Conservation (phyloP, 2,329 filamentous ascomycete species). For the Gyromitra esculenta region DNA sequence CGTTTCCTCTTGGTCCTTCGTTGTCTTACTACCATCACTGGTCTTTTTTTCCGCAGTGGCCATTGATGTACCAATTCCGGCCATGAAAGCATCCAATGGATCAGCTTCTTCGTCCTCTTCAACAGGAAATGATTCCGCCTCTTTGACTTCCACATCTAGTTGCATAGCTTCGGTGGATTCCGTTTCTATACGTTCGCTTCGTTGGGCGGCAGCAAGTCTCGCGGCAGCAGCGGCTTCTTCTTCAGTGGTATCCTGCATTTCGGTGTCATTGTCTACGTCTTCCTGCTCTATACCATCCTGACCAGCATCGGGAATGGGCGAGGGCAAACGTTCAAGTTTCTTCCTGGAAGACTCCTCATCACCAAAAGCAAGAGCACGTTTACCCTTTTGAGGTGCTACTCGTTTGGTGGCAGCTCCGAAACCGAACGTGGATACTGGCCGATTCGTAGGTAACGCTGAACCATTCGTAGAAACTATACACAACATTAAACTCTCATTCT, state of each 20-base stretch:
- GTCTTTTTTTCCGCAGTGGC: conserved; percentile 60
- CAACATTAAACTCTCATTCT: conserved; percentile 25
- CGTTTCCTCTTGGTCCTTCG: conserved; percentile 66
- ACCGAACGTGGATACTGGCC: conserved; percentile 79
- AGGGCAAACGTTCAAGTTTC: conserved; percentile 90
- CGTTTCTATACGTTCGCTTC: conserved; percentile 71
- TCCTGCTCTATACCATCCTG: conserved; percentile 70
- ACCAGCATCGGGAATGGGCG: conserved; percentile 70
- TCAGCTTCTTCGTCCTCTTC: conserved; percentile 79
- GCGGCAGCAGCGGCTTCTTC: conserved; percentile 88
- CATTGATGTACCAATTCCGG: conserved; percentile 66
- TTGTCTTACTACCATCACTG: conserved; percentile 55
- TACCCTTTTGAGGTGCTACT: conserved; percentile 72
- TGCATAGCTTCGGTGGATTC: conserved; percentile 66
- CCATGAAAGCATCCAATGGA: conserved; percentile 97
- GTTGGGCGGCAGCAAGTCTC: conserved; percentile 83
- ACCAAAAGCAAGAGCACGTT: conserved; percentile 82
- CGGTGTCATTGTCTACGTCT: conserved; percentile 77
- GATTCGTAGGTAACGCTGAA: conserved; percentile 72
- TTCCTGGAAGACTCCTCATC: conserved; percentile 87
- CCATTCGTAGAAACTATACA: conserved; percentile 58
- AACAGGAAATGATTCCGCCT: conserved; percentile 30
- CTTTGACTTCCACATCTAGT: conserved; percentile 64
- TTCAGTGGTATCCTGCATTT: conserved; percentile 81
- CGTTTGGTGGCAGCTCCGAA: conserved; percentile 75